Conservation (phyloP, 352 stramenopile species). For the Thalassiosira exigua region DNA sequence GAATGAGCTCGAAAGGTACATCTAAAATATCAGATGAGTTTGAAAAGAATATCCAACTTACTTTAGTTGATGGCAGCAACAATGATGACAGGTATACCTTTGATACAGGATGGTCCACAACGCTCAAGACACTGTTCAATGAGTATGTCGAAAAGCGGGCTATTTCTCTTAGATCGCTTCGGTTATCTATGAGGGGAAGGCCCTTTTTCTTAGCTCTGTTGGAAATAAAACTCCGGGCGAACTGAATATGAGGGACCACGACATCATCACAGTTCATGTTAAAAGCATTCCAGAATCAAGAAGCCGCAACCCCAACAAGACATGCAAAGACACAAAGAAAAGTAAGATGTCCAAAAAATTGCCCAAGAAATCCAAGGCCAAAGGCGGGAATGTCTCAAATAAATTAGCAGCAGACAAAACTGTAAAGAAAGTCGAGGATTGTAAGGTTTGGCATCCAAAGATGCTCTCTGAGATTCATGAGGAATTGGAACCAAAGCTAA, state of each 20-base stretch:
- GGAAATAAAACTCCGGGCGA: conserved; percentile 21
- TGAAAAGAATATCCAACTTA: neutral
- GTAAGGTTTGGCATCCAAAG: conserved; percentile 26
- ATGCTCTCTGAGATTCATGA: conserved; percentile 21
- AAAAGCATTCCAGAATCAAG: neutral
- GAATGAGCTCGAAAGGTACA: no score
- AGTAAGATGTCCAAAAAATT: neutral
- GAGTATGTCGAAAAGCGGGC: conserved; percentile 29
- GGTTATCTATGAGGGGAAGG: conserved; percentile 32
- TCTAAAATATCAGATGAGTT: no score
- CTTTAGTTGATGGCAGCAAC: neutral
- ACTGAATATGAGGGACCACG: conserved; percentile 18
- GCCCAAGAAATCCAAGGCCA: neutral
- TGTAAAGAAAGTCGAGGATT: conserved; percentile 9
- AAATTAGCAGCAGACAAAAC: neutral
- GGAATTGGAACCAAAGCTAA: conserved; percentile 30
- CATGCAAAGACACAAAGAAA: neutral
- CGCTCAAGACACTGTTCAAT: conserved; percentile 32
- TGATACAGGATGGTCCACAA: neutral
- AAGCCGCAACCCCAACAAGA: neutral
- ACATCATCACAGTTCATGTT: conserved; percentile 18
- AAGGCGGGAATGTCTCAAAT: no score
- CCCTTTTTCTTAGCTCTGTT: conserved; percentile 30
- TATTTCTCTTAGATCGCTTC: conserved; percentile 19
- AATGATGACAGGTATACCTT: neutral